Conservation (phyloP, 129 eudicot genomes). For the Kitagawia praeruptora region DNA sequence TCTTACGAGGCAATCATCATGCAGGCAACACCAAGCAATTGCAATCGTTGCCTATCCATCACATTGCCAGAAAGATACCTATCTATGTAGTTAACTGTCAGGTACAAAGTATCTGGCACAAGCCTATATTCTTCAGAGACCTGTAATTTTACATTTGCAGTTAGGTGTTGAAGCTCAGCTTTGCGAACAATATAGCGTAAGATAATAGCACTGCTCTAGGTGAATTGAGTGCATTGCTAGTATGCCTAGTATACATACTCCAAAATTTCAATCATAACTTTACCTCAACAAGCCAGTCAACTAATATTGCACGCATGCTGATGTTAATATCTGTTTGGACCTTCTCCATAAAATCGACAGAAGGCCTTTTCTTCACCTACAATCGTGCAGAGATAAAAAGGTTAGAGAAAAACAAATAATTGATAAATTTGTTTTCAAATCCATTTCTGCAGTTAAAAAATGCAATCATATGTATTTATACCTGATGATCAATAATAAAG, state of each 20-base stretch:
- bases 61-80: conserved; percentile 85
- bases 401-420: background rate
- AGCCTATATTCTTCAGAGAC: conserved; percentile 94
- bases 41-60: conserved; percentile 82
- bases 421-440: no score
- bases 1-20: conserved; percentile 99
- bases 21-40: conserved; percentile 90
- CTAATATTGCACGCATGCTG: conserved; percentile 82
- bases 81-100: conserved; percentile 86
- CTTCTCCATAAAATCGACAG: conserved; percentile 77
- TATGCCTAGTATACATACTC: background rate
- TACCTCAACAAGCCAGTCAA: conserved; percentile 99
- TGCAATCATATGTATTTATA: no score
- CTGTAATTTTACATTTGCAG: conserved; percentile 24
- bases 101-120: conserved; percentile 84
- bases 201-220: background rate
- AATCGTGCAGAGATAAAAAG: background rate
- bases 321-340: conserved; percentile 87
- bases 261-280: background rate
- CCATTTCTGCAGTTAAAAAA: background rate
- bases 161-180: background rate
- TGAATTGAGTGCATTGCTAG: background rate
- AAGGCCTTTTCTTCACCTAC: conserved; percentile 73
- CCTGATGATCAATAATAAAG: no score
- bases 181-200: background rate